Conservation (phyloP, 441 rosid species). For the Pelargonium australe region DNA sequence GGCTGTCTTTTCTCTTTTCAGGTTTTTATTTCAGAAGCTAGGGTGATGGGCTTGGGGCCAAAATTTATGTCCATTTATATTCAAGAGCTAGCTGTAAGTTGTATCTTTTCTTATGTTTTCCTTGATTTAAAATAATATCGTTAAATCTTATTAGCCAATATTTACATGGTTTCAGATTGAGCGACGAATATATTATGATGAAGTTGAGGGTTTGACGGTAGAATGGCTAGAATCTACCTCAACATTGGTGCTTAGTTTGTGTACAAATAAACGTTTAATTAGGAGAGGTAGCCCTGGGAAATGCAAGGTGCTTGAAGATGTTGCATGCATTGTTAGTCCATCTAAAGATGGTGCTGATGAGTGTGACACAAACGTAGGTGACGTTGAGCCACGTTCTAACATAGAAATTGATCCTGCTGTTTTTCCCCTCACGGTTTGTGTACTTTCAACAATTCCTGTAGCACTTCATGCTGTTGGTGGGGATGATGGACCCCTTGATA, state of each 20-base stretch:
- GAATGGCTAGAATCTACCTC: slow-evolving; percentile 90
- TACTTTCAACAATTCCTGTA: slow-evolving; percentile 72
- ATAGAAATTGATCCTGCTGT: slow-evolving; percentile 43
- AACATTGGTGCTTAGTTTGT: slow-evolving; percentile 51
- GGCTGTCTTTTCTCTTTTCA: slow-evolving; percentile 25
- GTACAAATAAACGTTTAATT: slow-evolving; percentile 32
- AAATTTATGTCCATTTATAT: slow-evolving; percentile 83
- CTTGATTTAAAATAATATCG: background rate
- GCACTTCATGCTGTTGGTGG: slow-evolving; percentile 81
- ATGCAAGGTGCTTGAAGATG: slow-evolving; percentile 47
- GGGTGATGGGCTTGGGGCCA: slow-evolving; percentile 81
- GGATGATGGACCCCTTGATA: slow-evolving; percentile 67
- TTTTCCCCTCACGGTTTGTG: slow-evolving; percentile 57
- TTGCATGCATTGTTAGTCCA: slow-evolving; percentile 52
- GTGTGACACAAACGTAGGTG: slow-evolving; percentile 18
- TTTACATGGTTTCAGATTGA: slow-evolving; percentile 48
- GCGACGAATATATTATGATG: slow-evolving; percentile 67
- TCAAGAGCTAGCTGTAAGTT: slow-evolving; percentile 67
- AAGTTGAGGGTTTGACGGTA: slow-evolving; percentile 60
- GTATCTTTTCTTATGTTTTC: background rate
- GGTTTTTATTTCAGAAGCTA: slow-evolving; percentile 66
- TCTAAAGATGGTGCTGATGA: slow-evolving; percentile 13
- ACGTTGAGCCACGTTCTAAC: slow-evolving; percentile 18
- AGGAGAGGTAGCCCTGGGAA: slow-evolving; percentile 40
- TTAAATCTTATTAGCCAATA: background rate